Conservation (phyloP, 2,329 filamentous ascomycete species). For the Colletotrichum sublineola region DNA sequence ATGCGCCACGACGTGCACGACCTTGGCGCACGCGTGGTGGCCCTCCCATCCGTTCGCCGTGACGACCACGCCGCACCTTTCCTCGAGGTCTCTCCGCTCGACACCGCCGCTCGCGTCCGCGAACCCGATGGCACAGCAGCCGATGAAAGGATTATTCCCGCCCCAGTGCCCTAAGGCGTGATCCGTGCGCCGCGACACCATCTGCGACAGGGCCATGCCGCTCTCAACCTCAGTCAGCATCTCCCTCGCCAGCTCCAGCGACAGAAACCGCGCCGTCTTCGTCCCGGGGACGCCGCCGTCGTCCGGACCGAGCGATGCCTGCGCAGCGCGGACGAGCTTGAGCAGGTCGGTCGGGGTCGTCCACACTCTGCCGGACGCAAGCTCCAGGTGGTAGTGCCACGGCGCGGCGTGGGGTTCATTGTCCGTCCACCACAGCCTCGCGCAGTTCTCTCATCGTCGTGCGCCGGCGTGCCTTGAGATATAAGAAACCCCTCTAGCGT, state of each 20-base stretch:
- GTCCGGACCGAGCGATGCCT: constrained; percentile 38
- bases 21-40: constrained; percentile 16
- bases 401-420: constrained; percentile 14
- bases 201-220: constrained; percentile 43
- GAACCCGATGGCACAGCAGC: constrained; percentile 41
- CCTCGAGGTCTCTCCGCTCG: constrained; percentile 10
- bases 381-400: constrained; percentile 30
- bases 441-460: constrained; percentile 30
- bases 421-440: constrained; percentile 30
- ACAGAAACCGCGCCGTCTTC: constrained; percentile 34
- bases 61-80: constrained; percentile 42
- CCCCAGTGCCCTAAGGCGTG: constrained; percentile 43
- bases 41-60: constrained; percentile 44
- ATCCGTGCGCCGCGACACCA: constrained; percentile 20
- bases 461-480: constrained; percentile 23
- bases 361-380: constrained; percentile 41
- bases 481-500: constrained; percentile 9
- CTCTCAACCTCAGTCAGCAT: constrained; percentile 43
- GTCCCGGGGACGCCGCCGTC: not conserved
- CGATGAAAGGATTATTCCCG: constrained; percentile 42
- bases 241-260: constrained; percentile 29
- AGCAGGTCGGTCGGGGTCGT: constrained; percentile 45
- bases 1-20: constrained; percentile 21
- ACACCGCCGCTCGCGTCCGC: constrained; percentile 24
- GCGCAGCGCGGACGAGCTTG: constrained; percentile 41